These are phyloP conservation scores for Aureobasidium uvarum DNA, from an alignment of 2,329 filamentous ascomycete species.

Conservation along the genomic window DNA sequence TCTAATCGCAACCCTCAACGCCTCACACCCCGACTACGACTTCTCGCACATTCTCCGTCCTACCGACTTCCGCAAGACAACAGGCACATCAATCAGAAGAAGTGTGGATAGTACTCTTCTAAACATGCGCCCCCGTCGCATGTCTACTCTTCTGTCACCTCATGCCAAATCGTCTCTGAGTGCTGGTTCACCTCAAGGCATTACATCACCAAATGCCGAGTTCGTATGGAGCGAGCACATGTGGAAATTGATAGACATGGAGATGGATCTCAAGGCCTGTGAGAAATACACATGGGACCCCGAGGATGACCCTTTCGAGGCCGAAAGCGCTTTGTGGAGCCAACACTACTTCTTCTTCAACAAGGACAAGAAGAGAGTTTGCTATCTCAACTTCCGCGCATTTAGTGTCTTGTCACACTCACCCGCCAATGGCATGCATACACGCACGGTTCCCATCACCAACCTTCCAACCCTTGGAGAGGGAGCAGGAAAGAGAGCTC, in stretches of 20 bases:
- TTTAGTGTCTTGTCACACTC: constrained; percentile 71
- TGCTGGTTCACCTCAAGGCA: constrained; percentile 25
- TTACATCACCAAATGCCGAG: constrained; percentile 26
- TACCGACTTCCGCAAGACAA: constrained; percentile 85
- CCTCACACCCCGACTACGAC: constrained; percentile 94
- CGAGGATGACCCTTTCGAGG: constrained; percentile 84
- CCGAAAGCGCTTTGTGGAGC: constrained; percentile 92
- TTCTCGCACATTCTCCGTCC: constrained; percentile 91
- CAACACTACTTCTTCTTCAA: constrained; percentile 99
- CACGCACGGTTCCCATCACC: constrained; percentile 48
- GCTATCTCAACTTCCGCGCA: constrained; percentile 90
- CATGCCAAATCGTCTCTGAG: constrained; percentile 27
- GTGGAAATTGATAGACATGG: constrained; percentile 89
- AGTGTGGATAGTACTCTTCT: constrained; percentile 83
- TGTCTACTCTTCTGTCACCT: constrained; percentile 39
- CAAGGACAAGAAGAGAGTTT: constrained; percentile 84
- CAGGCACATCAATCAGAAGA: constrained; percentile 76
- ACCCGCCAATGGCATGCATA: constrained; percentile 48
- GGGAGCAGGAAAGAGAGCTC: constrained; percentile 74
- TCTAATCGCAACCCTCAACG: constrained; percentile 92
- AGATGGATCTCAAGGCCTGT: constrained; percentile 90
- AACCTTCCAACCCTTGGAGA: constrained; percentile 42
- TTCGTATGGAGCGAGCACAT: constrained; percentile 78
- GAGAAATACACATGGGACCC: constrained; percentile 87
- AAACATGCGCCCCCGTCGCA: constrained; percentile 70